phyloP scores from a whole-genome alignment of 2,329 filamentous ascomycete genomes.

The Arthrobotrys sphaeroides region DNA sequence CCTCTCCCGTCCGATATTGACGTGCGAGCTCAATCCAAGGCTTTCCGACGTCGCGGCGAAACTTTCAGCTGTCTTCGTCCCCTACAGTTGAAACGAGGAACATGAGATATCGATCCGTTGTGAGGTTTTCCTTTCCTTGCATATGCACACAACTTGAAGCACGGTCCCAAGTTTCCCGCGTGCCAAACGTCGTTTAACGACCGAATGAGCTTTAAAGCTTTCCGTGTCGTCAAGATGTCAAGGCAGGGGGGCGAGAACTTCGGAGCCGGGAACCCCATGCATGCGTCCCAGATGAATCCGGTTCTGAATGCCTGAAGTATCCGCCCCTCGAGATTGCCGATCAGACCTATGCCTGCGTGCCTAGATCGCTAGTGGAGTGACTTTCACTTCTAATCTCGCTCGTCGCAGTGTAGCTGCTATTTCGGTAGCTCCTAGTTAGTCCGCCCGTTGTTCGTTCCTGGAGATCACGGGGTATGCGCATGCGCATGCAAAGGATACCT shows the following conservation, averaged over 20 bases:
- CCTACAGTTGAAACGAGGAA: neutral
- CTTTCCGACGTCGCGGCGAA: neutral
- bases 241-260: conserved; percentile 10
- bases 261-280: conserved; percentile 44
- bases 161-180: conserved; percentile 10
- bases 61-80: neutral
- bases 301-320: conserved; percentile 31
- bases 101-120: neutral
- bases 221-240: conserved; percentile 17
- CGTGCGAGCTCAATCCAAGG: neutral
- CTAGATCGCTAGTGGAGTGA: neutral
- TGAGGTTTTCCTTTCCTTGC: conserved; percentile 3
- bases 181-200: conserved; percentile 26
- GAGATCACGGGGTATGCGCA: conserved; percentile 1
- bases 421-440: conserved; percentile 2
- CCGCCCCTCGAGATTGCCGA: conserved; percentile 31
- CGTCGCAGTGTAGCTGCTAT: neutral
- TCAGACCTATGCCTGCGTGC: conserved; percentile 9
- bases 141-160: conserved; percentile 19
- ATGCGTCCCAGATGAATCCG: conserved; percentile 26
- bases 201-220: conserved; percentile 4
- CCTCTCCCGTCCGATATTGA: neutral
- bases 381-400: conserved; percentile 1
- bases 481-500: too few species aligned
- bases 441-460: neutral